Conservation (phyloP, 23 red algal genomes). For the Gracilaria caudata region DNA sequence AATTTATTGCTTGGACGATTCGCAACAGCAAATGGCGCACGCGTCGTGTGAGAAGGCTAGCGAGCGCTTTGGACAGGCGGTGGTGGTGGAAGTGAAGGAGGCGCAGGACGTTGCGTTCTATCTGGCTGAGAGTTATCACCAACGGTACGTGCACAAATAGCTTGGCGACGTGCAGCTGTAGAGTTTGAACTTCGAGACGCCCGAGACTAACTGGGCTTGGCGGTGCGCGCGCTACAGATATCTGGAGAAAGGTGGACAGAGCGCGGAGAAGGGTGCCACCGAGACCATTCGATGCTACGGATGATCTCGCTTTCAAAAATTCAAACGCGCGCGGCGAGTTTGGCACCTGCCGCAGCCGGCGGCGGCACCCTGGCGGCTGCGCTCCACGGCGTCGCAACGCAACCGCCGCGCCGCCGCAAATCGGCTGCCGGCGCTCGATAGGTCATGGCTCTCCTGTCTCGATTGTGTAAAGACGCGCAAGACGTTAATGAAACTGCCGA, state of each 20-base stretch:
- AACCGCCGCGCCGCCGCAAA: no score
- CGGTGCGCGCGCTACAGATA: constrained; percentile 6
- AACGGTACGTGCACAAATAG: constrained; percentile 12
- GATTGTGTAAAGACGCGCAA: no score
- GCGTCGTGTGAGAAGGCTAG: constrained; percentile 25
- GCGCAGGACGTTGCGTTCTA: constrained; percentile 39
- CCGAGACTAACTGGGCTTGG: not conserved
- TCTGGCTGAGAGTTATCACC: constrained; percentile 62
- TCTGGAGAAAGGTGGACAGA: constrained; percentile 77
- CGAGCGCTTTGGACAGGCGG: constrained; percentile 30
- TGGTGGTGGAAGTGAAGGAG: constrained; percentile 48
- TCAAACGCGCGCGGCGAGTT: constrained; percentile 1
- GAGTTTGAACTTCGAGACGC: not conserved
- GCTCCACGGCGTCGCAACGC: no score
- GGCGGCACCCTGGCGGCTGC: no score
- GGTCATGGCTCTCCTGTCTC: no score
- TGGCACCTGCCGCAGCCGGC: no score
- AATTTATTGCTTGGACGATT: constrained; percentile 55
- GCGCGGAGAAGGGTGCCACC: constrained; percentile 59
- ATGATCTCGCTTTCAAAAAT: constrained; percentile 29
- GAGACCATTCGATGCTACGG: constrained; percentile 77
- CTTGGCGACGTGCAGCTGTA: not conserved
- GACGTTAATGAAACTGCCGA: no score
- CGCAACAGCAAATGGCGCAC: constrained; percentile 51
- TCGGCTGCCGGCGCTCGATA: no score